Evolutionary conservation across 495 filamentous ascomycete genomes (phyloP).

Genomic region (Daldinia bambusicola): DNA sequence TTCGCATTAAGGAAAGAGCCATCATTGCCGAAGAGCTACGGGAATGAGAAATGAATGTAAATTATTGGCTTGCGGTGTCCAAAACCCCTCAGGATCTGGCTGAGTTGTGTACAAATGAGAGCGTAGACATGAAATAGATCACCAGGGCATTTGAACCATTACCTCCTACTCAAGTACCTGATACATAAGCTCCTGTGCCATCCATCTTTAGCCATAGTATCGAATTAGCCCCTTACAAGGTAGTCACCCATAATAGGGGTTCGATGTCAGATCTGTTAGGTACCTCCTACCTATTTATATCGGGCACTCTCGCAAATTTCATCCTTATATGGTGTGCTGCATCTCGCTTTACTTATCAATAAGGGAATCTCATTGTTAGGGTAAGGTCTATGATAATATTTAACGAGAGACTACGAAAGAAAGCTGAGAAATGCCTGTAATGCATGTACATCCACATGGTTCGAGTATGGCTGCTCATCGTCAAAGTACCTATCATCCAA

Average conservation of each 20-base stretch:
- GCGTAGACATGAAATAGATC: background rate
- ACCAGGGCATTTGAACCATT: background rate
- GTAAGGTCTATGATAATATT: conserved; percentile 1
- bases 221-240: background rate
- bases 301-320: background rate
- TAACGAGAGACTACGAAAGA: conserved; percentile 27
- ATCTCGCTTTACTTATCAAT: background rate
- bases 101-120: conserved; percentile 5
- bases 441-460: conserved; percentile 11
- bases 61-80: conserved; percentile 21
- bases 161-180: background rate
- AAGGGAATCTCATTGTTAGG: background rate
- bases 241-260: background rate
- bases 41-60: conserved; percentile 23
- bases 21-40: background rate
- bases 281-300: background rate
- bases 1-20: background rate
- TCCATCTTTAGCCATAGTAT: background rate
- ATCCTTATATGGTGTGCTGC: background rate
- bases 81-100: background rate
- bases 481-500: background rate
- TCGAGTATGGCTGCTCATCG: background rate
- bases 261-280: background rate
- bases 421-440: background rate
- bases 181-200: no score